These are phyloP conservation scores for Oryza meyeriana DNA, from an alignment of 176 grass and related monocot genomes.

Conservation along the genomic window DNA sequence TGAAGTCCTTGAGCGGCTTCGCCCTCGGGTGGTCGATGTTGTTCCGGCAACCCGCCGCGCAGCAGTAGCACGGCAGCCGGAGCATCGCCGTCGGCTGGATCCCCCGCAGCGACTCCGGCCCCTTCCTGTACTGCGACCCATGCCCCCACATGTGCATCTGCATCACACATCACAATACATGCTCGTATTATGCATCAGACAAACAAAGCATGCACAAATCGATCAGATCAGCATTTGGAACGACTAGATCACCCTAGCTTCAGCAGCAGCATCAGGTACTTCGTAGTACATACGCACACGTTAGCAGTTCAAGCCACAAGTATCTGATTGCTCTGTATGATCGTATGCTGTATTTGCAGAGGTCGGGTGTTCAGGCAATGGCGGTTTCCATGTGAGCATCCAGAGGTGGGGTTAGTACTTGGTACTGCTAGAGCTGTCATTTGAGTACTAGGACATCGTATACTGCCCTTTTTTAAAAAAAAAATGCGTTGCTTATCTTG, in stretches of 20 bases:
- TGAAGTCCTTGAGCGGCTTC: constrained; percentile 95
- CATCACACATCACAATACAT: not conserved
- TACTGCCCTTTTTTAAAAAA: not conserved
- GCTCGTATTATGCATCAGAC: no score
- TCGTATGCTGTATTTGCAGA: constrained; percentile 22
- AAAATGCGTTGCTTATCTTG: constrained; percentile 9
- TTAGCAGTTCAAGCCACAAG: no score
- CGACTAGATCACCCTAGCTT: no score
- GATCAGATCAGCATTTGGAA: no score
- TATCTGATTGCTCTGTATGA: not conserved
- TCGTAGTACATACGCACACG: not conserved
- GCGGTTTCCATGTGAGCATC: not conserved
- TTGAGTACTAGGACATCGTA: not conserved
- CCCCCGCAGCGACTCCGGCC: constrained; percentile 80
- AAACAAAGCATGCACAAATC: no score
- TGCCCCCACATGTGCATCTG: constrained; percentile 99
- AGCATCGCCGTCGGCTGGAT: constrained; percentile 96
- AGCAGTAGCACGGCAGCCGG: constrained; percentile 93
- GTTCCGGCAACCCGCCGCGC: constrained; percentile 75
- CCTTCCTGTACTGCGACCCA: constrained; percentile 90
- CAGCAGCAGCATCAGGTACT: not conserved
- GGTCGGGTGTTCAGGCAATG: not conserved
- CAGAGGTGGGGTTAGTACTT: not conserved
- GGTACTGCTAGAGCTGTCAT: not conserved
- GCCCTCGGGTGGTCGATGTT: constrained; percentile 94